These are phyloP conservation scores for Penicillium italicum DNA, from an alignment of 2,329 filamentous ascomycete species.

Conservation along the genomic window DNA sequence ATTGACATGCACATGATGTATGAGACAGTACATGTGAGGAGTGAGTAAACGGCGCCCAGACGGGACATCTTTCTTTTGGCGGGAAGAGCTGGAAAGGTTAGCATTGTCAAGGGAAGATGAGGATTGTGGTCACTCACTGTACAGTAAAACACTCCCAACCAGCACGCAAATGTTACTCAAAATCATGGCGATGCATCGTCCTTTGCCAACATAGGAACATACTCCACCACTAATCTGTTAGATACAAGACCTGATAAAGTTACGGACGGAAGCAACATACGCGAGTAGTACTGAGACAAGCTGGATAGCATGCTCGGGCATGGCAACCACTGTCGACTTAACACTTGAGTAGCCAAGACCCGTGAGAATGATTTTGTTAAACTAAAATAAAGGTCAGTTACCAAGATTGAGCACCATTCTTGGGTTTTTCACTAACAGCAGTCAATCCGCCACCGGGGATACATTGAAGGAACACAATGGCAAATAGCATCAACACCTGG, in stretches of 20 bases:
- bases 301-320: neutral
- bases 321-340: neutral
- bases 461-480: neutral
- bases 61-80: neutral
- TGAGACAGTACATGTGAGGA: neutral
- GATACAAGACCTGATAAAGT: neutral
- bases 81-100: neutral
- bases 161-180: neutral
- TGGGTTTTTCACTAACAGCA: neutral
- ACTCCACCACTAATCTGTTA: neutral
- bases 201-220: neutral
- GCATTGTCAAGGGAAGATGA: neutral
- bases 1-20: neutral
- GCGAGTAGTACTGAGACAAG: neutral
- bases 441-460: neutral
- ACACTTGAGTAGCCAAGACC: neutral
- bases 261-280: neutral
- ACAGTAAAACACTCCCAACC: neutral
- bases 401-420: too few relatives aligned
- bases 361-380: neutral
- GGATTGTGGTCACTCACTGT: neutral
- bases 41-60: neutral
- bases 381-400: neutral
- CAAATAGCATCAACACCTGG: neutral
- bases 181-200: neutral